These are phyloP conservation scores for Stygiomarasmius scandens DNA, from an alignment of 1,284 basidiomycete species.

Conservation along the genomic window DNA sequence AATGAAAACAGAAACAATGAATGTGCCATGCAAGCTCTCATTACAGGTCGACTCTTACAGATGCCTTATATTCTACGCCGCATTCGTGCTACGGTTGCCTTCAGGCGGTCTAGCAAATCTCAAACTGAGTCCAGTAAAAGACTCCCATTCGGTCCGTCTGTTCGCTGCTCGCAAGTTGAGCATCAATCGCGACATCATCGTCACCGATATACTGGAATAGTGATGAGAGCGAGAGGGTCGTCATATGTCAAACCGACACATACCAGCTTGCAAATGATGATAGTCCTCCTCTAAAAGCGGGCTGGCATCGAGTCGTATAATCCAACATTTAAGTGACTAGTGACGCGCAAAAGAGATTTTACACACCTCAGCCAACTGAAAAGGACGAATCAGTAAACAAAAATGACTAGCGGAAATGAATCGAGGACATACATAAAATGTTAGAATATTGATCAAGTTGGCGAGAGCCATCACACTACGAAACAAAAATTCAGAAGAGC, in stretches of 20 bases:
- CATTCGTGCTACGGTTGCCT: too few species aligned
- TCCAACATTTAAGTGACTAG: not conserved
- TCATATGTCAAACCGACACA: not conserved
- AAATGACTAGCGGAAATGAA: too few species aligned
- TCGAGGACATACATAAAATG: constrained; percentile 10
- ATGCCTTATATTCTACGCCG: too few species aligned
- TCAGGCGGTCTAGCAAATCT: not conserved
- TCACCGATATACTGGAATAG: constrained; percentile 6
- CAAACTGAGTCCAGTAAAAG: not conserved
- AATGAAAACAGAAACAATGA: too few species aligned
- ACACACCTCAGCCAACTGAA: too few species aligned
- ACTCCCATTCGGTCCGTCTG: not conserved
- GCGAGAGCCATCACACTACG: constrained; percentile 11
- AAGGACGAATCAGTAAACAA: too few species aligned
- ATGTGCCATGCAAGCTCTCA: too few species aligned
- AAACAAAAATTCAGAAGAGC: not conserved
- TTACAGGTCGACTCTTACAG: too few species aligned
- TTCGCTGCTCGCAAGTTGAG: constrained; percentile 4
- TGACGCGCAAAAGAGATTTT: too few species aligned
- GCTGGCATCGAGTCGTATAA: not conserved
- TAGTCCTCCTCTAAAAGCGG: constrained; percentile 8
- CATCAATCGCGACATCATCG: constrained; percentile 14
- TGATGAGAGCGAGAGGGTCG: not conserved
- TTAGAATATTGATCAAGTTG: constrained; percentile 12
- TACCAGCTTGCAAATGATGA: constrained; percentile 14